Evolutionary conservation across 1,139 yeast species (phyloP).

Genomic region (Kurtzmaniella natalensis): DNA sequence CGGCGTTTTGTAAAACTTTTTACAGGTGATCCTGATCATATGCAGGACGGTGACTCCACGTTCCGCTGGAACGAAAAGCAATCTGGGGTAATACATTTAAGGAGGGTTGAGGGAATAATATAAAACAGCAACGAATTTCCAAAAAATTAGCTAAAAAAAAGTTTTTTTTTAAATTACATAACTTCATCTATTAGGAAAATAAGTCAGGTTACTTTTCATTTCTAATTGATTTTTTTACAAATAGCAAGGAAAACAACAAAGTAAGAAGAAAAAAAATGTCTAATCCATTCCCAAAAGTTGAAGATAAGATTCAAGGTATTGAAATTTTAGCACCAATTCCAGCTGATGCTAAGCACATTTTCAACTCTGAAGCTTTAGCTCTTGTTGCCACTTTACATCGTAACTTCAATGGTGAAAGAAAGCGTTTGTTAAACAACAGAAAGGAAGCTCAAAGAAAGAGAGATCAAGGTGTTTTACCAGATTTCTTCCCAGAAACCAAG

Average conservation of each 20-base stretch:
- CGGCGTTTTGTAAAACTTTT: constrained; percentile 1
- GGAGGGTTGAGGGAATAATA: neutral
- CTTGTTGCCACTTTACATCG: constrained; percentile 74
- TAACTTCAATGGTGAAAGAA: constrained; percentile 59
- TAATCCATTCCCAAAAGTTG: constrained; percentile 50
- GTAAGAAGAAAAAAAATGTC: constrained; percentile 22
- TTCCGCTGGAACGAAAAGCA: constrained; percentile 4
- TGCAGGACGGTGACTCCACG: constrained; percentile 1
- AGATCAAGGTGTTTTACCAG: constrained; percentile 67
- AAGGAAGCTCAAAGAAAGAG: constrained; percentile 55
- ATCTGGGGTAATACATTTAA: constrained; percentile 4
- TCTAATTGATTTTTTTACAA: no score
- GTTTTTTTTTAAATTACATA: no score
- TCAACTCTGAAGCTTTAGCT: constrained; percentile 65
- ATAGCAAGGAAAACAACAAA: constrained; percentile 1
- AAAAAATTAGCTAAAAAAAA: no score
- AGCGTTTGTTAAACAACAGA: constrained; percentile 57
- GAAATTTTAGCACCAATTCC: constrained; percentile 63
- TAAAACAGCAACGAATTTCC: no score
- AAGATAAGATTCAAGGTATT: constrained; percentile 58
- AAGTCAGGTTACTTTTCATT: constrained; percentile 2
- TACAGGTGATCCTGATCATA: neutral
- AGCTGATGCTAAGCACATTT: constrained; percentile 53
- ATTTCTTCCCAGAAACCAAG: constrained; percentile 68
- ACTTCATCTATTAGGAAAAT: neutral